phyloP scores from a whole-genome alignment of 2,329 filamentous ascomycete genomes.

The Arthrobotrys pseudoclavata region DNA sequence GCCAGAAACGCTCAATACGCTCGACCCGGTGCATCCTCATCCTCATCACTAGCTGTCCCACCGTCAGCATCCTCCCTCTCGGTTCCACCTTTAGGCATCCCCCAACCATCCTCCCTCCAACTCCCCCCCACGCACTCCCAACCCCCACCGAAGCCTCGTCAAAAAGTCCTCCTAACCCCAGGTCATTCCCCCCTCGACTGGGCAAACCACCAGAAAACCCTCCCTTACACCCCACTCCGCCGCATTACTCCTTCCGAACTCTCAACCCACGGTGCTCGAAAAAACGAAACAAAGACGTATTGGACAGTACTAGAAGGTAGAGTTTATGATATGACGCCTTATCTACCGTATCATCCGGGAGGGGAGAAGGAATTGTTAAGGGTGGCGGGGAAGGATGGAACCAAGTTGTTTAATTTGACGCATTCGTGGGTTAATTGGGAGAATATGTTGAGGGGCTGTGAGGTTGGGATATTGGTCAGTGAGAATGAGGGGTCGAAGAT shows the following conservation, averaged over 20 bases:
- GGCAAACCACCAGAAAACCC: conserved; percentile 74
- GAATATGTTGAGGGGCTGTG: conserved; percentile 75
- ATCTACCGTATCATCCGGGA: conserved; percentile 90
- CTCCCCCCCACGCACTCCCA: conserved; percentile 56
- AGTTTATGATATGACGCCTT: conserved; percentile 94
- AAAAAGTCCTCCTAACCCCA: conserved; percentile 84
- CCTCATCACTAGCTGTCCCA: conserved; percentile 14
- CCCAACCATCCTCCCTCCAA: conserved; percentile 44
- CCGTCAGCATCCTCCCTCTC: conserved; percentile 20
- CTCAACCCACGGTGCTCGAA: conserved; percentile 81
- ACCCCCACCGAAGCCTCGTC: conserved; percentile 66
- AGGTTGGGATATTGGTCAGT: conserved; percentile 75
- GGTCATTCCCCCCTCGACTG: conserved; percentile 96
- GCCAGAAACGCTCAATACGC: conserved; percentile 57
- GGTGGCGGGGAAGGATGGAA: conserved; percentile 74
- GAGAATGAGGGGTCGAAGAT: conserved; percentile 67
- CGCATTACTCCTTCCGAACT: conserved; percentile 84
- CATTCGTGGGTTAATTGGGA: conserved; percentile 82
- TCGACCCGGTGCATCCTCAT: conserved; percentile 1
- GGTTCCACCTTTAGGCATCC: conserved; percentile 21
- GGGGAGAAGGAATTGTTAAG: conserved; percentile 80
- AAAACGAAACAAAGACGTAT: conserved; percentile 75
- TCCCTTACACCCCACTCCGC: conserved; percentile 65
- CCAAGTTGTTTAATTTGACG: conserved; percentile 75
- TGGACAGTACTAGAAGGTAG: conserved; percentile 92